These are phyloP conservation scores for Gossypium laxum DNA, from an alignment of 441 rosid species.

Conservation along the genomic window DNA sequence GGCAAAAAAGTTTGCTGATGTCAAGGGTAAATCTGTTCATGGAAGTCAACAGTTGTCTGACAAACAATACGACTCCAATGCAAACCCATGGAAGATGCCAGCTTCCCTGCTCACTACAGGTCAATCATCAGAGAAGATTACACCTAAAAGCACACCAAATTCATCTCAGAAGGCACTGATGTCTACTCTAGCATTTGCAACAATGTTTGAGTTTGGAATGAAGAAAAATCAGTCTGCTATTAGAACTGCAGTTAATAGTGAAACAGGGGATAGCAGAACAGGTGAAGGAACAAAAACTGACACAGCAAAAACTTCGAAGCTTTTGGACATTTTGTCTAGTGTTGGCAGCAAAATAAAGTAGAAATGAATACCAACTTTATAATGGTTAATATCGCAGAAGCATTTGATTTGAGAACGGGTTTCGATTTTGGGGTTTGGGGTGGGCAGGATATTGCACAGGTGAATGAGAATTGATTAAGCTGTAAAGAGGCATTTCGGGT, in stretches of 20 bases:
- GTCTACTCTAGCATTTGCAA: conserved; percentile 62
- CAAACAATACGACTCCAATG: conserved; percentile 14
- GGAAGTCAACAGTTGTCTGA: conserved; percentile 20
- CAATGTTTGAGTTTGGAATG: conserved; percentile 42
- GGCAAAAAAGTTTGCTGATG: conserved; percentile 16
- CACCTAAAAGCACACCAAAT: conserved; percentile 26
- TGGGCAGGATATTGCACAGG: background rate
- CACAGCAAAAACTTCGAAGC: conserved; percentile 31
- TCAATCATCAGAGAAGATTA: conserved; percentile 26
- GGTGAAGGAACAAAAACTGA: conserved; percentile 25
- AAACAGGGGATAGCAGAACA: conserved; percentile 8
- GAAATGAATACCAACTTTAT: background rate
- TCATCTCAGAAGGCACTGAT: conserved; percentile 41
- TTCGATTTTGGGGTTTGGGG: background rate
- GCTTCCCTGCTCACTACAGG: conserved; percentile 18
- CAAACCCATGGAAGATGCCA: conserved; percentile 16
- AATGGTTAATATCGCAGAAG: background rate
- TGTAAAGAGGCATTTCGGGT: background rate
- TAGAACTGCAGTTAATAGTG: conserved; percentile 13
- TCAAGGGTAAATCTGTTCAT: conserved; percentile 20
- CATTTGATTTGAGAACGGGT: background rate
- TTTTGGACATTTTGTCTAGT: conserved; percentile 45
- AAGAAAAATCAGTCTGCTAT: conserved; percentile 26
- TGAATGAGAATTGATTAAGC: background rate
- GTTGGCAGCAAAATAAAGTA: conserved; percentile 22